phyloP scores from a whole-genome alignment of 129 eudicot species.

The Helianthus tuberosus region DNA sequence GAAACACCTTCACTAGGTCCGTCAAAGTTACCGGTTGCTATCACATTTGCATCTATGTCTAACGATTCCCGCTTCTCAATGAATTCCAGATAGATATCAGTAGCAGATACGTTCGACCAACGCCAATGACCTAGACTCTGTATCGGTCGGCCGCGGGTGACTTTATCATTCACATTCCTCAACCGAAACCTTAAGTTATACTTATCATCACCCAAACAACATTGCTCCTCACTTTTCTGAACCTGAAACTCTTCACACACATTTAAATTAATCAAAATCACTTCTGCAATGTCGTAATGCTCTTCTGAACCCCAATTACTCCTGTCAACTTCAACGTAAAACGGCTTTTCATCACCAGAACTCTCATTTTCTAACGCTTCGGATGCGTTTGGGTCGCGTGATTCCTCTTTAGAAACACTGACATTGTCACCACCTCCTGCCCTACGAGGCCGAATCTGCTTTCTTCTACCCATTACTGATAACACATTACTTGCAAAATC shows the following conservation, averaged over 20 bases:
- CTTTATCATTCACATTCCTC: slow-evolving; percentile 50
- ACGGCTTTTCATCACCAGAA: slow-evolving; percentile 33
- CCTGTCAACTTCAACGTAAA: slow-evolving; percentile 66
- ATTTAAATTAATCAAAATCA: slow-evolving; percentile 59
- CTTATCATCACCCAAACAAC: slow-evolving; percentile 37
- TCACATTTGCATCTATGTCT: slow-evolving; percentile 45
- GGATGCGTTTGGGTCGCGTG: slow-evolving; percentile 19
- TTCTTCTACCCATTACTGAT: slow-evolving; percentile 70
- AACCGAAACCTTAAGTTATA: slow-evolving; percentile 64
- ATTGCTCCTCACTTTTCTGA: slow-evolving; percentile 37
- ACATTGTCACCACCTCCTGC: slow-evolving; percentile 43
- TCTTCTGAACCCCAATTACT: slow-evolving; percentile 59
- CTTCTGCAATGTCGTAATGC: slow-evolving; percentile 77
- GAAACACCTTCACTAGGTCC: slow-evolving; percentile 88
- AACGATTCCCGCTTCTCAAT: slow-evolving; percentile 38
- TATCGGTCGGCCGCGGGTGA: slow-evolving; percentile 40
- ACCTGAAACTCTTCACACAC: slow-evolving; percentile 50
- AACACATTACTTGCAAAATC: slow-evolving; percentile 23
- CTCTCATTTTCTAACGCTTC: slow-evolving; percentile 25
- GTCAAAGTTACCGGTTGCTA: slow-evolving; percentile 69
- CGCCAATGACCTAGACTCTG: slow-evolving; percentile 49
- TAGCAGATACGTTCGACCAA: slow-evolving; percentile 64
- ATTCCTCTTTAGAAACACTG: slow-evolving; percentile 31
- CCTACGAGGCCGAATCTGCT: slow-evolving; percentile 70
- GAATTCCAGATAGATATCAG: slow-evolving; percentile 55